These are phyloP conservation scores for Pythium rhizo-oryzae DNA, from an alignment of 352 stramenopile genomes.

Conservation along the genomic window DNA sequence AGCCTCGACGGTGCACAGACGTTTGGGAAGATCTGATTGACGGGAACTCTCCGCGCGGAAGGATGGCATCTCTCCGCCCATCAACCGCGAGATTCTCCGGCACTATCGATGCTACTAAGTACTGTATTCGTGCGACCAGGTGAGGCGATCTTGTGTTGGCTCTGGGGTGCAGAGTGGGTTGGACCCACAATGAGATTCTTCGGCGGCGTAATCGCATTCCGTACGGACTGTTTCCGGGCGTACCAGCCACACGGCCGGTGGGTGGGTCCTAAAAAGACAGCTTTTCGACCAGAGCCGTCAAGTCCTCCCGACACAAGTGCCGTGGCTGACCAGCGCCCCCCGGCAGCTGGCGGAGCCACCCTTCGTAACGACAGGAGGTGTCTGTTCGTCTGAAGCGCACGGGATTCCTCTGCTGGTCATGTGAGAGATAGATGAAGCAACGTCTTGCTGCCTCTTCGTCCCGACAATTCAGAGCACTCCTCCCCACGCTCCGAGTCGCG, in stretches of 20 bases:
- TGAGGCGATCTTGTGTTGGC: neutral
- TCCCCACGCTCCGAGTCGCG: too few relatives aligned
- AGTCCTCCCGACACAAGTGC: neutral
- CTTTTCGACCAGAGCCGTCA: neutral
- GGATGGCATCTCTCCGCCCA: neutral
- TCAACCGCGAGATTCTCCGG: neutral
- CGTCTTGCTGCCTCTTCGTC: constrained; percentile 1
- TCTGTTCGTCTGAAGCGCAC: neutral
- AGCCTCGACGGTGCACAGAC: too few relatives aligned
- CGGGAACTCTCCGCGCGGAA: too few relatives aligned
- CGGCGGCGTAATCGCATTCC: neutral
- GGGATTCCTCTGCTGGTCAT: neutral
- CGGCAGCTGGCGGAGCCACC: neutral
- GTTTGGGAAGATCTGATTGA: too few relatives aligned
- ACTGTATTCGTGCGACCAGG: too few relatives aligned
- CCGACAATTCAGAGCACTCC: neutral
- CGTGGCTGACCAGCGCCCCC: neutral
- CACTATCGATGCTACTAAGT: neutral
- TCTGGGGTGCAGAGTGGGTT: neutral
- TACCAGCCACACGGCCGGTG: neutral
- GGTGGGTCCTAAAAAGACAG: neutral
- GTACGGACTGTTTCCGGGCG: too few relatives aligned
- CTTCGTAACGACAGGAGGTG: neutral
- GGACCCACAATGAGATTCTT: neutral
- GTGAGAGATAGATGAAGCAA: neutral